Conservation (phyloP, 108 stramenopile species). For the Cyclotella cryptica region DNA sequence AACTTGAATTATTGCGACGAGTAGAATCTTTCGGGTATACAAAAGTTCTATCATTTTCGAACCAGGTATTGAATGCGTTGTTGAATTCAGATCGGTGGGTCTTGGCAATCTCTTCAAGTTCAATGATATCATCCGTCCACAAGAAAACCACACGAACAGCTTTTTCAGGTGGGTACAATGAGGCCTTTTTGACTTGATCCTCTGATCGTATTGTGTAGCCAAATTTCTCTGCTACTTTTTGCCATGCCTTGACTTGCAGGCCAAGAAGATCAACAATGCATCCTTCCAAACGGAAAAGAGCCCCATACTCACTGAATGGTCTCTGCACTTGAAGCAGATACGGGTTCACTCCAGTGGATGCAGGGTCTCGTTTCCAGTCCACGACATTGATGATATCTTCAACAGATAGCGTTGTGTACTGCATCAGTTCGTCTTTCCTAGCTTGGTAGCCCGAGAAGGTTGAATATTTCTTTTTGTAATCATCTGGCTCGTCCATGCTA, state of each 20-base stretch:
- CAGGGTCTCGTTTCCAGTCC: conserved; percentile 64
- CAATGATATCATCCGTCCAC: conserved; percentile 71
- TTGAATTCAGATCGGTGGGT: conserved; percentile 53
- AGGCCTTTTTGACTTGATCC: conserved; percentile 64
- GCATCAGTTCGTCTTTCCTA: conserved; percentile 67
- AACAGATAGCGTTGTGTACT: conserved; percentile 67
- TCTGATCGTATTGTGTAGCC: conserved; percentile 52
- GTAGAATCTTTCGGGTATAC: conserved; percentile 19
- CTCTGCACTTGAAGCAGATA: conserved; percentile 69
- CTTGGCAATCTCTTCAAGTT: conserved; percentile 50
- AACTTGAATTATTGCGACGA: conserved; percentile 6
- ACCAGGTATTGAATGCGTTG: conserved; percentile 66
- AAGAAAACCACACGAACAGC: conserved; percentile 69
- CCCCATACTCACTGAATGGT: conserved; percentile 80
- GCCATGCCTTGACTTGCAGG: conserved; percentile 73
- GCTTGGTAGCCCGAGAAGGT: conserved; percentile 59
- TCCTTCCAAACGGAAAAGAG: conserved; percentile 82
- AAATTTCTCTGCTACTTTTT: conserved; percentile 63
- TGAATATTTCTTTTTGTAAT: conserved; percentile 55
- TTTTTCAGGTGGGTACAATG: conserved; percentile 62
- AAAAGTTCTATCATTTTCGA: conserved; percentile 21
- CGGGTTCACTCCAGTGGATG: conserved; percentile 66
- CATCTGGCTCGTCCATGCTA: conserved; percentile 46
- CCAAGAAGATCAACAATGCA: conserved; percentile 76
- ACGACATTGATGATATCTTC: conserved; percentile 70